These are phyloP conservation scores for Westerdykella sp. DNA, from an alignment of 2,329 filamentous ascomycete species.

Conservation along the genomic window DNA sequence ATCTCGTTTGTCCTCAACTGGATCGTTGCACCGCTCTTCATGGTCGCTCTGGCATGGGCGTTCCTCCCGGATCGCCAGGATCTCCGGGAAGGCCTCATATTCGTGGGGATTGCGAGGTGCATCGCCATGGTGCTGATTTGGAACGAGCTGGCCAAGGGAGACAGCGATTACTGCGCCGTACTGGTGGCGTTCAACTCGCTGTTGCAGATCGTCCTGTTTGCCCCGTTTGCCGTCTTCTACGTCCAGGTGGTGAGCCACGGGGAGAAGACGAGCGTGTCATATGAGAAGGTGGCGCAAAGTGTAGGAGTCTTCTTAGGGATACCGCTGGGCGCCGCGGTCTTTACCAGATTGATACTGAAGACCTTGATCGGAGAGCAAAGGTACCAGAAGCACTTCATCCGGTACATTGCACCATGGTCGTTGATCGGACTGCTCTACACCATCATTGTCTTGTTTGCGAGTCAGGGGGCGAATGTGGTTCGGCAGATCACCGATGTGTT, in stretches of 20 bases:
- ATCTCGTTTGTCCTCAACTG: slow-evolving; percentile 77
- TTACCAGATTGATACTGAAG: slow-evolving; percentile 62
- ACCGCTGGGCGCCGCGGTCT: slow-evolving; percentile 70
- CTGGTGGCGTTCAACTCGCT: slow-evolving; percentile 46
- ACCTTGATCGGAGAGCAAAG: slow-evolving; percentile 49
- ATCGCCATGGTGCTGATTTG: slow-evolving; percentile 87
- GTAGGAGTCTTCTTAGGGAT: slow-evolving; percentile 81
- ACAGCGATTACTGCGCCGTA: slow-evolving; percentile 71
- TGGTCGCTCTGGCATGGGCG: slow-evolving; percentile 67
- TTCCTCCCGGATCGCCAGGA: slow-evolving; percentile 41
- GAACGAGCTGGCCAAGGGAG: slow-evolving; percentile 70
- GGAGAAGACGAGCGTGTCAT: slow-evolving; percentile 46
- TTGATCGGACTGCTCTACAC: slow-evolving; percentile 81
- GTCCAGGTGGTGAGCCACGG: slow-evolving; percentile 60
- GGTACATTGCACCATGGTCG: slow-evolving; percentile 64
- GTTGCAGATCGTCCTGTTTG: slow-evolving; percentile 45
- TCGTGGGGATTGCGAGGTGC: slow-evolving; percentile 78
- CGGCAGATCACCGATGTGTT: slow-evolving; percentile 79
- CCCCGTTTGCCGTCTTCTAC: slow-evolving; percentile 45
- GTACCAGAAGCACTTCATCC: slow-evolving; percentile 67
- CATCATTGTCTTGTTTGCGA: slow-evolving; percentile 78
- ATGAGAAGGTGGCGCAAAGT: slow-evolving; percentile 66
- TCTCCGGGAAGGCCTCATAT: slow-evolving; percentile 60
- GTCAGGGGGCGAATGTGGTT: slow-evolving; percentile 73
- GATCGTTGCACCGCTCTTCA: slow-evolving; percentile 74